A percentile compares a stretch with the other conserved stretches of the same genome.
Conservation (phyloP, 345 rosid genomes). For the Eucalyptus albens region DNA sequence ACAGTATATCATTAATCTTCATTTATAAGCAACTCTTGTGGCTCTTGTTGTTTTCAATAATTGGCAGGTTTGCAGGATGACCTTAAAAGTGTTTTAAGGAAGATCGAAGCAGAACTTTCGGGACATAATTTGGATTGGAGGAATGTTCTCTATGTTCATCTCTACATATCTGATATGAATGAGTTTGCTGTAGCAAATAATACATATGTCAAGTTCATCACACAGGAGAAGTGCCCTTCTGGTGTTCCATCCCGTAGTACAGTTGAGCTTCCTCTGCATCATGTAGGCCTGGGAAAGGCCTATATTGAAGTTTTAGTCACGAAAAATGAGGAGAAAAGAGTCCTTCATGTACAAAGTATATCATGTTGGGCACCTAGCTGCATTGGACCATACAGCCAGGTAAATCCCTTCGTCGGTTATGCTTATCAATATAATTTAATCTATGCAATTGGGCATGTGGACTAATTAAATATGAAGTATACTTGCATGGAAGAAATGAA, state of each 20-base stretch:
- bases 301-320: conserved; percentile 75
- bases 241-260: conserved; percentile 99
- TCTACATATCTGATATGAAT: conserved; percentile 80
- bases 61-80: conserved; percentile 66
- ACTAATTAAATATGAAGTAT: not conserved
- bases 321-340: conserved; percentile 61
- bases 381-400: conserved; percentile 99
- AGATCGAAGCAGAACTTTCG: conserved; percentile 47
- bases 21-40: not conserved
- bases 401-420: not conserved
- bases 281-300: conserved; percentile 68
- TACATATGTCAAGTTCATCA: conserved; percentile 75
- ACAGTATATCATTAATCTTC: not conserved
- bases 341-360: conserved; percentile 92
- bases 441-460: not conserved
- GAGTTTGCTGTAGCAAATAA: conserved; percentile 71
- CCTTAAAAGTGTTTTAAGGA: conserved; percentile 39
- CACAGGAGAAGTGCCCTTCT: conserved; percentile 77
- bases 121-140: conserved; percentile 57
- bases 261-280: conserved; percentile 68
- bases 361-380: conserved; percentile 99
- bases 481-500: not conserved
- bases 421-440: not conserved
- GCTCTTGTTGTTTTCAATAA: not conserved
- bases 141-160: conserved; percentile 80